Evolutionary conservation across 164 flowering plant species (phyloP), one percentile per base, ranked within the genome.

Genomic region (Hamamelis virginiana): DNA sequence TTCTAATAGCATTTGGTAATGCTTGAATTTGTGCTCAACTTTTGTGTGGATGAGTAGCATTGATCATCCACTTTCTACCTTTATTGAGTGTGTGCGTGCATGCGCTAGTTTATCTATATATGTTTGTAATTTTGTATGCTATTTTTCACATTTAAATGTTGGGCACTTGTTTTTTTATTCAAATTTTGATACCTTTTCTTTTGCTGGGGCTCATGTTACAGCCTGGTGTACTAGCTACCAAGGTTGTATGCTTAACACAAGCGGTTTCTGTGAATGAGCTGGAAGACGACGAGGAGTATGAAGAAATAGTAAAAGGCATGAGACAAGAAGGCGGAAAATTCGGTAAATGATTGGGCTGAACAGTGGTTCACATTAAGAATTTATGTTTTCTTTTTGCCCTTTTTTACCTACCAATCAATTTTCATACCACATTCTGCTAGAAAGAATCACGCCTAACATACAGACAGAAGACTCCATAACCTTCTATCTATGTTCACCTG

Each of bases 271-370:
- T 75, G 33, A 96, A 92, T 70, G 97, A 95, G 71, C 90, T 95
- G 51, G 85, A 67, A 65, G 92, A 92, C 64, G 96, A 95, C 68
- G 90, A 86, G n/a, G 97, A 91, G 67, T 95, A 89, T 71, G 89
- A 89, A 75, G 97, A 95, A 65, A 95, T 91, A 48, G 1, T 95
- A 72, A 97, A 89, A 65, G 98, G 92, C 81, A 95, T 95, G 97
- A 86, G 87, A 78, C 76, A 65, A 18, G 98, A 95, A 76, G 91
- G 97, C 33, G 88, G 86, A 67, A 95, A 89, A 78, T 91, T 81
- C 75, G 98, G 97, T 95, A 77, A 72, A 16, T 27, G 25, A 38
- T 64, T 44, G 12, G 16, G 47, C 25, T 27, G 44, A 26, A 1
- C n/a, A 38, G 8, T 12, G 22, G 5, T 25, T 27, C 45, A 16